Evolutionary conservation across 2,329 filamentous ascomycete species (phyloP), one percentile per base, ranked within the genome.

Genomic region (Neophaeococcomyces mojaviensis): DNA sequence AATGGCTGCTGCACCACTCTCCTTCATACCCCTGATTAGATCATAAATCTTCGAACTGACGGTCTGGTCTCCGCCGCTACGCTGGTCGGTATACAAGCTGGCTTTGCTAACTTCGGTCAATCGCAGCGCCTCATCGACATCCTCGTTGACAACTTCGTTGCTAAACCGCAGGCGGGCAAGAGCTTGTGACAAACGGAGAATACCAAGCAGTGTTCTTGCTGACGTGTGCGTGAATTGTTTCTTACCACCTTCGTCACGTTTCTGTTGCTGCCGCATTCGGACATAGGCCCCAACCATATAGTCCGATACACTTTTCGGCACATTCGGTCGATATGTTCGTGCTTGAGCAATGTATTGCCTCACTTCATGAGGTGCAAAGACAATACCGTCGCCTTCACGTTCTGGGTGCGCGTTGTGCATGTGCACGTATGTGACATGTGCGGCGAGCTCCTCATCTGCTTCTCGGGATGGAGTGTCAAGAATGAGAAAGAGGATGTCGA

Each of bases 201-300:
- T 82, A 61, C 90, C 92, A 3, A 98, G 80, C 12, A 98, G 77
- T 1, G 92, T 97, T 75, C 92, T 86, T 1, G 90, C 86, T 1
- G 89, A 94, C 15, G 89, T 94, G 68, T 98, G 88, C 1, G 87
- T 85, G 65, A 97, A 97, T 58, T 90, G 87, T 67, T 89, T 87
- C 69, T 90, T 90, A 61, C 81, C 82, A 64, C 84, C 86, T 69
- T 97, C 92, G 52, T 94, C 89, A n/a, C 32, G 30, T 65, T 90
- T 88, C 66, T 96, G 88, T 61, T 89, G 81, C 59, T 94, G 88
- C 44, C 92, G 84, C 75, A 98, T 84, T 50, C 87, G 85, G 26
- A 98, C 92, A 62, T 98, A 98, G 0, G 90, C 94, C 63, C 90
- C 92, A 45, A 94, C 86, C 73, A 98, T 88, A 71, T 98, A 98